These are phyloP conservation scores for Rhodotorula diobovata DNA, from an alignment of 768 basidiomycete genomes.

Conservation along the genomic window DNA sequence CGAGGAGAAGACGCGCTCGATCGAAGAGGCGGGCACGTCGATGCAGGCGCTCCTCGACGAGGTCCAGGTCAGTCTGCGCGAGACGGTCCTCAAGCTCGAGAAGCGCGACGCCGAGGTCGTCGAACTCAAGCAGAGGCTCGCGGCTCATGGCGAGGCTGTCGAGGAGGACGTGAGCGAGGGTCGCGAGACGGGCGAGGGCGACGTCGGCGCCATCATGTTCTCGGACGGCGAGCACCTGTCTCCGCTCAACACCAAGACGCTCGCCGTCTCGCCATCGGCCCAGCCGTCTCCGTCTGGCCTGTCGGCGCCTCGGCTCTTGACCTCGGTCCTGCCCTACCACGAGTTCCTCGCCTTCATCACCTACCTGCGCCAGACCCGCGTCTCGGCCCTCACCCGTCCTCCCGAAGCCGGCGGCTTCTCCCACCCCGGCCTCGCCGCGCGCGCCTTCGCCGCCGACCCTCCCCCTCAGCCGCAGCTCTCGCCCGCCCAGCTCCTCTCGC, in stretches of 20 bases:
- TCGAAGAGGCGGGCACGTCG: slow-evolving; percentile 39
- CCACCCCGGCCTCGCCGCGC: slow-evolving; percentile 6
- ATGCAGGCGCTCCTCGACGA: slow-evolving; percentile 39
- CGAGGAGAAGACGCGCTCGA: slow-evolving; percentile 40
- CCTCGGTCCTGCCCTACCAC: slow-evolving; percentile 41
- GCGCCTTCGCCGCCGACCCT: slow-evolving; percentile 4
- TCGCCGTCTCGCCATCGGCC: background rate
- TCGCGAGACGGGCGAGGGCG: background rate
- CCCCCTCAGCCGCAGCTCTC: background rate
- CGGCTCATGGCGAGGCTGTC: slow-evolving; percentile 17
- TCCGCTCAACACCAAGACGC: slow-evolving; percentile 6
- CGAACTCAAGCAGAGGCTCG: slow-evolving; percentile 11
- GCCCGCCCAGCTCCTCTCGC: slow-evolving; percentile 35
- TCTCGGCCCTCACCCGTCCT: slow-evolving; percentile 29
- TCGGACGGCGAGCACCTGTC: slow-evolving; percentile 33
- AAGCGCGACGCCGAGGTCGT: slow-evolving; percentile 26
- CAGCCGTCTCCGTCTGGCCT: slow-evolving; percentile 17
- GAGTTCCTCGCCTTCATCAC: slow-evolving; percentile 43
- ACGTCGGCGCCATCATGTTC: slow-evolving; percentile 26
- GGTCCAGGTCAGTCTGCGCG: slow-evolving; percentile 35
- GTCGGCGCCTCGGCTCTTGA: slow-evolving; percentile 38
- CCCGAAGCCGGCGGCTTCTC: slow-evolving; percentile 13
- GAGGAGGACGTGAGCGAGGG: slow-evolving; percentile 20
- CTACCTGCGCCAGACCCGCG: slow-evolving; percentile 37
- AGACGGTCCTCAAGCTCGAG: slow-evolving; percentile 39